A percentile compares a stretch with the other conserved stretches of the same genome.
phyloP scores from a whole-genome alignment of 2,329 filamentous ascomycete genomes.

The Sclerotinia spermophila region DNA sequence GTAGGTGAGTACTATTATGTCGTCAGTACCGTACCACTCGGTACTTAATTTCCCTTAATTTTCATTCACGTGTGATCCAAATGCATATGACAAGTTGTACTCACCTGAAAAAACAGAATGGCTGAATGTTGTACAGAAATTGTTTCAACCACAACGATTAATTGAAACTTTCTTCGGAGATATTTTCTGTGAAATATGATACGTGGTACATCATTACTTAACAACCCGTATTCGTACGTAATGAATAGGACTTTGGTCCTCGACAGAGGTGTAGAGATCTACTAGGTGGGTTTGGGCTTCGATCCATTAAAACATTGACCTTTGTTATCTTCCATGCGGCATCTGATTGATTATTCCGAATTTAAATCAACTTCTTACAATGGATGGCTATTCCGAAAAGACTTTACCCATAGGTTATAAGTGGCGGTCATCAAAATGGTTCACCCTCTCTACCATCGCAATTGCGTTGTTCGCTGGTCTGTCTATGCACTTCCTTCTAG shows the following conservation, averaged over 20 bases:
- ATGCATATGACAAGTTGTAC: not conserved
- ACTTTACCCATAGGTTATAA: not conserved
- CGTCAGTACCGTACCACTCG: not conserved
- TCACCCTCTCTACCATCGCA: not conserved
- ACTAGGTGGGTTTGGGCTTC: not conserved
- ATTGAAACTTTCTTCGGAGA: not conserved
- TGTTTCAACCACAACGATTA: not conserved
- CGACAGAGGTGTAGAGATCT: not conserved
- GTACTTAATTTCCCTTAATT: not conserved
- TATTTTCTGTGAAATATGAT: not conserved
- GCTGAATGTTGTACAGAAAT: not conserved
- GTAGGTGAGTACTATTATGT: not conserved
- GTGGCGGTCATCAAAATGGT: conserved; percentile 1
- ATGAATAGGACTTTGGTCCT: not conserved
- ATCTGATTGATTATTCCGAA: not conserved
- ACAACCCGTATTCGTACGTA: too few relatives aligned
- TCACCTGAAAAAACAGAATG: not conserved
- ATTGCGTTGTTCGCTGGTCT: conserved; percentile 2
- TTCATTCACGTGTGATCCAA: not conserved
- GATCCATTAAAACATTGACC: not conserved
- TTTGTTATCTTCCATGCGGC: not conserved
- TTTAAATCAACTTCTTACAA: not conserved
- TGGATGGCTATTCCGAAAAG: not conserved
- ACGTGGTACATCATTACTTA: not conserved
- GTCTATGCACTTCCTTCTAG: not conserved